Evolutionary conservation across 202 grass and related monocot genomes (phyloP), one percentile per base, ranked within the genome.

Genomic region (Setaria viridis): DNA sequence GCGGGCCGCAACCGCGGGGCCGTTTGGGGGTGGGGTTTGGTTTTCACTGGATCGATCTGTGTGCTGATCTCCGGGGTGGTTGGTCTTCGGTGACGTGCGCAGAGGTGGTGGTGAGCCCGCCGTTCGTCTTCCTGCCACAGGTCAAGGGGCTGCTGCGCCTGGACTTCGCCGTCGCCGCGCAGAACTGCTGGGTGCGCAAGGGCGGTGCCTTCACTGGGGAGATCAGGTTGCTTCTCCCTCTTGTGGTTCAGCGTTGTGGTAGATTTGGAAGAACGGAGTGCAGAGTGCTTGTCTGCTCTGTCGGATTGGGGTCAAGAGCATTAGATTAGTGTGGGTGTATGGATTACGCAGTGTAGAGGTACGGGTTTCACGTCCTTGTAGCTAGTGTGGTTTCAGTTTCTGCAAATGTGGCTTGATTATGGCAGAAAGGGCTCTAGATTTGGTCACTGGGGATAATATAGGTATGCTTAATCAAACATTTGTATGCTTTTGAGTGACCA

Each of bases 51-150:
- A 15, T 82, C 56, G 75, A 57, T 90, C 53, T 56, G 48, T 63
- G 62, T 49, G 69, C 64, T 60, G 80, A 85, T 79, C 33, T 82
- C 32, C 30, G 32, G 46, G 16, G 58, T 71, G 70, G 46, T 78
- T 78, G 42, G 47, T 57, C 76, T 72, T n/a, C 72, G 72, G 4
- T 78, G 68, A 9, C 41, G 57, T 7, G n/a, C 51, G 68, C 92
- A 97, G 94, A 97, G 81, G 92, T 94, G 83, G 94, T 94, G 77
- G 90, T 97, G 74, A 94, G 92, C 88, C 92, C 94, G 78, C 94
- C 94, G 41, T 97, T 86, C 81, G 88, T 97, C 54, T 97, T 97
- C 73, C 94, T 97, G 51, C 81, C 81, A 65, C 88, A 94, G 77
- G 86, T 86, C 25, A 97, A 92, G 75, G 82, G 80, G 43, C 70